These are phyloP conservation scores for Chlorella ohadii DNA, from an alignment of 139 green algal genomes.

Conservation along the genomic window DNA sequence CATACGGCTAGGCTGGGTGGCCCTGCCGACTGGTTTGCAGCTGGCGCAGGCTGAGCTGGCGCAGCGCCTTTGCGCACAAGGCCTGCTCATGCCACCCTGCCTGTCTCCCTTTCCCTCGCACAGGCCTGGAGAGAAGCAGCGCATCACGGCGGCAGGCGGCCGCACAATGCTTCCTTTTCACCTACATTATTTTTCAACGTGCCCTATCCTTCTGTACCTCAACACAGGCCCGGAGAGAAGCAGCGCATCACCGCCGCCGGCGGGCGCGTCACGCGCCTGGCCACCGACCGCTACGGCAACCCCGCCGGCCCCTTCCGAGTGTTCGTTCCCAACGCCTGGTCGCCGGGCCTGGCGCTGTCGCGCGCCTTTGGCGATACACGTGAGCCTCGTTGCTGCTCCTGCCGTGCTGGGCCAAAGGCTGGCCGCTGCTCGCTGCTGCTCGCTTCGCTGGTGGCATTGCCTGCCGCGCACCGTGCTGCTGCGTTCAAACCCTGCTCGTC, in stretches of 20 bases:
- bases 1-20: too few relatives aligned
- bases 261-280: conserved; percentile 58
- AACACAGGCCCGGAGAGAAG: conserved; percentile 35
- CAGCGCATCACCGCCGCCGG: conserved; percentile 54
- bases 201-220: not conserved
- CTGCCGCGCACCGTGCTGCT: not conserved
- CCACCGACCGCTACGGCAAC: conserved; percentile 40
- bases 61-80: too few relatives aligned
- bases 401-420: too few relatives aligned
- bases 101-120: too few relatives aligned
- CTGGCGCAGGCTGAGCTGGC: too few relatives aligned
- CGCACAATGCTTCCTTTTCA: too few relatives aligned
- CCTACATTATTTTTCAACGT: too few relatives aligned
- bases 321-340: conserved; percentile 53
- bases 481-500: not conserved
- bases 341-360: conserved; percentile 63
- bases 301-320: conserved; percentile 56
- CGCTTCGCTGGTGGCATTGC: not conserved
- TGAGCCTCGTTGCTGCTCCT: not conserved
- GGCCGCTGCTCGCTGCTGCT: not conserved
- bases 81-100: too few relatives aligned
- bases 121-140: too few relatives aligned
- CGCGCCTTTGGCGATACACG: conserved; percentile 64
- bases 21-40: too few relatives aligned
- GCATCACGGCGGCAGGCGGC: too few relatives aligned